phyloP scores from a whole-genome alignment of 1,284 basidiomycete genomes.

The Schizopora paradoxa region DNA sequence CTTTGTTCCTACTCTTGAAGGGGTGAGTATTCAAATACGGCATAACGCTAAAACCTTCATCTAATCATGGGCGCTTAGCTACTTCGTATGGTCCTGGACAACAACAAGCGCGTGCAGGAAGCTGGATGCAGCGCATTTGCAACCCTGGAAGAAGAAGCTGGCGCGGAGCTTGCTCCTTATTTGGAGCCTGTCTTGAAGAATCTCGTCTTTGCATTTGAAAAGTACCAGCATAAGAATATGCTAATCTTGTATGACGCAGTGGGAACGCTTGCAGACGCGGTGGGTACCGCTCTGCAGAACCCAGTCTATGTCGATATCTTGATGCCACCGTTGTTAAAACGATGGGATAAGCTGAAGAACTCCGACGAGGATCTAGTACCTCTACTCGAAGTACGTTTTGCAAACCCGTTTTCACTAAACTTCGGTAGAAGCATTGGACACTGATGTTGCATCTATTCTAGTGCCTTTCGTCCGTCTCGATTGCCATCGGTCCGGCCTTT shows the following conservation, averaged over 20 bases:
- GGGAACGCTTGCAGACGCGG: slow-evolving; percentile 95
- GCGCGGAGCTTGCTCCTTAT: slow-evolving; percentile 84
- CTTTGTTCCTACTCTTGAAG: slow-evolving; percentile 97
- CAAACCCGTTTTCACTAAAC: slow-evolving; percentile 3
- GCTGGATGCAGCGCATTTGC: slow-evolving; percentile 99
- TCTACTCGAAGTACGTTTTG: slow-evolving; percentile 71
- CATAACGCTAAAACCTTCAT: slow-evolving; percentile 15
- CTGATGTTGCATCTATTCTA: slow-evolving; percentile 31
- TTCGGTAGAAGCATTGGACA: slow-evolving; percentile 11
- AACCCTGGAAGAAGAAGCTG: slow-evolving; percentile 97
- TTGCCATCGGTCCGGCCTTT: slow-evolving; percentile 93
- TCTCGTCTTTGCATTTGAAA: slow-evolving; percentile 92
- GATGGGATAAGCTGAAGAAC: slow-evolving; percentile 88
- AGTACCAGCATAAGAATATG: slow-evolving; percentile 99
- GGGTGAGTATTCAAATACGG: slow-evolving; percentile 52
- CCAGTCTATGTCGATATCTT: slow-evolving; percentile 88
- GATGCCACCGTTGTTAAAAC: slow-evolving; percentile 90
- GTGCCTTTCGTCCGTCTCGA: slow-evolving; percentile 97
- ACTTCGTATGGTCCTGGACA: slow-evolving; percentile 96
- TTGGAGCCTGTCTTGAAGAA: slow-evolving; percentile 94
- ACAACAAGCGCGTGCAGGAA: slow-evolving; percentile 99
- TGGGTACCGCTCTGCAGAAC: slow-evolving; percentile 83
- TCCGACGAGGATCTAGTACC: slow-evolving; percentile 93
- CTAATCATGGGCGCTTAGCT: slow-evolving; percentile 45
- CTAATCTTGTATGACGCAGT: slow-evolving; percentile 98